Evolutionary conservation across 2,329 filamentous ascomycete genomes (phyloP).

Genomic region (Alternaria alternata): DNA sequence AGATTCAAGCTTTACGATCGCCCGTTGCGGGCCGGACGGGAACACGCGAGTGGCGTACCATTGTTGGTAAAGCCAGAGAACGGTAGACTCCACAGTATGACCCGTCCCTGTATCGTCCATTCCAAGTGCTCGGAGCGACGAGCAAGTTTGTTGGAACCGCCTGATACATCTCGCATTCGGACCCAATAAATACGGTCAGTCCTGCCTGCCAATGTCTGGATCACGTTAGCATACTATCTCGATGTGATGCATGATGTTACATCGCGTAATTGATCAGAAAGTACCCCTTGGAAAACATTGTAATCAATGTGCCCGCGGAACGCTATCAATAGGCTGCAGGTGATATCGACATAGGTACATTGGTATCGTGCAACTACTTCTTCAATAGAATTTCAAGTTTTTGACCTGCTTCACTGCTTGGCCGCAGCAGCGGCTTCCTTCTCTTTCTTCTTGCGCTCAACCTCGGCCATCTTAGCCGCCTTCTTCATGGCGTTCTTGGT

Average conservation of each 20-base stretch:
- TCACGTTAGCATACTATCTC: not conserved
- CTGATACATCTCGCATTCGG: not conserved
- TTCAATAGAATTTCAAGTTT: not conserved
- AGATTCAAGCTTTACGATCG: not conserved
- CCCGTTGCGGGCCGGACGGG: not conserved
- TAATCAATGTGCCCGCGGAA: not conserved
- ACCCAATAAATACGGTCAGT: not conserved
- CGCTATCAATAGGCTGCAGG: not conserved
- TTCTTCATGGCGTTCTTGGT: constrained; percentile 50
- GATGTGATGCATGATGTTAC: not conserved
- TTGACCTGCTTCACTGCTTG: constrained; percentile 20
- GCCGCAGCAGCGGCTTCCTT: constrained; percentile 41
- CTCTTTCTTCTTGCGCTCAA: constrained; percentile 47
- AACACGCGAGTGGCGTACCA: not conserved
- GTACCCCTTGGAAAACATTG: not conserved
- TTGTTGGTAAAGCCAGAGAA: not conserved
- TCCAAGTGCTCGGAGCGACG: not conserved
- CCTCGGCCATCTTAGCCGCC: constrained; percentile 40
- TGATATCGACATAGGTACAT: not conserved
- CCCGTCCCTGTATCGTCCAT: not conserved
- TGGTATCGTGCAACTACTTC: constrained; percentile 8
- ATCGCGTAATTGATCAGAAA: not conserved
- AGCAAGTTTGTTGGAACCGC: not conserved
- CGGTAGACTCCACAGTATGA: not conserved
- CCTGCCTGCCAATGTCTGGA: not conserved